phyloP scores from a whole-genome alignment of 257 asterid species.

The Leptodermis oblonga region DNA sequence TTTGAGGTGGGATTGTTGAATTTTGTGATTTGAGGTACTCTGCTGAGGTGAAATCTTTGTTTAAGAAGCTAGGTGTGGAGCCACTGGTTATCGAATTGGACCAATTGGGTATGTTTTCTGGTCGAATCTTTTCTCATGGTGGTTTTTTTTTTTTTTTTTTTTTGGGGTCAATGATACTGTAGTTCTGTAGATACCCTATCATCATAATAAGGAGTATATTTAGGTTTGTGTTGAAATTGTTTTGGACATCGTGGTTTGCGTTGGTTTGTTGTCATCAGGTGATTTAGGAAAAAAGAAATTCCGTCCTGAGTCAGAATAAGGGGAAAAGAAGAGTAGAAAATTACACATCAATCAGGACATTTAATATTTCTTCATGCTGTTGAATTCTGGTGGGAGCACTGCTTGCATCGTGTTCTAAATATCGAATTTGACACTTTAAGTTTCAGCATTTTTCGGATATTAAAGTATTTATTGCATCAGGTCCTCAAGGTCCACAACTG shows the following conservation, averaged over 20 bases:
- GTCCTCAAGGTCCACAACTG: slow-evolving; percentile 72
- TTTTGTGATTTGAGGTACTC: slow-evolving; percentile 48
- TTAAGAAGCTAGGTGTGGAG: slow-evolving; percentile 72
- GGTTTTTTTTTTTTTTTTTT: neutral
- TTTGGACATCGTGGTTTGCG: neutral
- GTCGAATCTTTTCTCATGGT: neutral
- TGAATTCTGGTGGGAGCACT: neutral
- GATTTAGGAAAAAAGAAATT: neutral
- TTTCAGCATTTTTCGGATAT: slow-evolving; percentile 1
- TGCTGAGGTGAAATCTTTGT: slow-evolving; percentile 75
- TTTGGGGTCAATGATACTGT: too few species aligned
- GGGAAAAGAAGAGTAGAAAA: neutral
- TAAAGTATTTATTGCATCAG: slow-evolving; percentile 32
- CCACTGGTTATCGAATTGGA: slow-evolving; percentile 85
- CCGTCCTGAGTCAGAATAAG: neutral
- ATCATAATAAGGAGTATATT: neutral
- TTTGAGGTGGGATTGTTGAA: slow-evolving; percentile 8
- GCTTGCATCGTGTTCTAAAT: neutral
- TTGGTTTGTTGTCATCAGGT: neutral
- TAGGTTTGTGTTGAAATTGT: neutral
- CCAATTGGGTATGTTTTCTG: slow-evolving; percentile 49
- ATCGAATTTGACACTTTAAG: neutral
- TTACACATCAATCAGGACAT: too few species aligned
- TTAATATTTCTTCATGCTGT: neutral
- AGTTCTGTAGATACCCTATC: neutral